Base-by-base conservation (phyloP, 148 eudicot species). In the Drosera capensis region DNA sequence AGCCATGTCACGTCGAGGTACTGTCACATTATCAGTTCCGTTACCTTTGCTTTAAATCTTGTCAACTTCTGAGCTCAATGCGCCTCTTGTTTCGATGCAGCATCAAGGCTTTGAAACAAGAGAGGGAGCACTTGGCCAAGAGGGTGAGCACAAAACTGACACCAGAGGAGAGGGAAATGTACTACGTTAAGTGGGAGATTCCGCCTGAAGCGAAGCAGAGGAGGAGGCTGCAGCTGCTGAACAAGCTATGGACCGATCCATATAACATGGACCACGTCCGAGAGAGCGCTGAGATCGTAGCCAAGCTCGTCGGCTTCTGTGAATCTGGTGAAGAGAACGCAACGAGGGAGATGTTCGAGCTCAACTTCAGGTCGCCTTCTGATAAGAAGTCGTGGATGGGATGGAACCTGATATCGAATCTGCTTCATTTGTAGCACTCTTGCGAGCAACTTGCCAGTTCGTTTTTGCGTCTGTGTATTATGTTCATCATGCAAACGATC, bases 281-380 rank as follows among this genome's bases (percentile, higher is more conserved):
- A 25, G 92, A 84, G 60, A 88, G 97, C 59, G 94, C 97, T 14
- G 87, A 71, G 48, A 73, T 88, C 21, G 92, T 88, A 8, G 97
- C 90, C 7, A 83, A 71, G 64, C 84, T 88, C 14, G 97, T 88
- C 1, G 97, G 92, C 4, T 75, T 88, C 23, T 60, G 77, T 34
- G 79, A 75, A 65, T 0, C 83, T 23, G 94, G 94, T 23, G 95
- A 77, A 35, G n/a, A n/a, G n/a, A 82, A 88, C 46, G 63, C 77
- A 57, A 64, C 97, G 1, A 83, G 71, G 62, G 97, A 88, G 68
- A 88, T 88, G 97, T 80, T 88, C 65, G 94, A 80, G 71, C 84
- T 88, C 1, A 88, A 83, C 41, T 83, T 88, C 57, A 81, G 70
- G 15, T 77, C 66, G 43, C 96, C 96, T 14, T 64, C 65, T 18